Evolutionary conservation across 1,284 basidiomycete genomes (phyloP), one percentile per base, ranked within the genome.

Genomic region (Leccinum cinnamomeum): DNA sequence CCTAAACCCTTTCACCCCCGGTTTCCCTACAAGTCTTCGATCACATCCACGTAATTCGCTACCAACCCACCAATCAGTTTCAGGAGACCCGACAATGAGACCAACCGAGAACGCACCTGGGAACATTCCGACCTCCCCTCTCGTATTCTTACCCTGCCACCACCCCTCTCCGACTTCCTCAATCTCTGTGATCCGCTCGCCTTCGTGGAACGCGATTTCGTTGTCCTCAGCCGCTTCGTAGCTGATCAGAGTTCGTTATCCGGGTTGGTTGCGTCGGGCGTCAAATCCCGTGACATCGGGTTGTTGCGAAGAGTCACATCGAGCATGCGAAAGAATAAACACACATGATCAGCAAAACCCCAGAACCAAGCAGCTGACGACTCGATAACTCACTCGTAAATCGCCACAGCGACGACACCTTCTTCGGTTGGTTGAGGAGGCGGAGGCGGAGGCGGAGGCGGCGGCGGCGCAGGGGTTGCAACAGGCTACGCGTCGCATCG

Each of bases 201-300:
- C 93, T 73, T 94, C 93, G 30, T 76, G 79, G 82, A 97, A 95
- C 1, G 88, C 84, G 23, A 97, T 77, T 73, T 97, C 95, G 71
- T 96, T 96, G 67, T 94, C 93, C 72, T 97, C 94, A 0, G 85
- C 86, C 0, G 92, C 91, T 12, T 92, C 90, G 70, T 96, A 95
- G 67, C 90, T 93, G n/a, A n/a, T 53, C 20, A 11, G 4, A 48
- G 11, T 48, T 20, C 5, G 44, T 37, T 37, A 37, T 37, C 6
- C 12, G 35, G 35, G 35, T 35, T 35, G 35, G 35, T 35, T 35
- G 35, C 35, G 35, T 35, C 12, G 20, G 48, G 50, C 7, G 4
- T 23, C 14, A 11, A 14, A n/a, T 51, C 20, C 48, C 14, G 50
- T 48, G 35, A 6, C 35, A 37, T 14, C 35, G 12, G 35, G 12